A percentile compares a stretch with the other conserved stretches of the same genome.
Conservation (phyloP, 78 protist species). For the Speleostelium caveatum region DNA sequence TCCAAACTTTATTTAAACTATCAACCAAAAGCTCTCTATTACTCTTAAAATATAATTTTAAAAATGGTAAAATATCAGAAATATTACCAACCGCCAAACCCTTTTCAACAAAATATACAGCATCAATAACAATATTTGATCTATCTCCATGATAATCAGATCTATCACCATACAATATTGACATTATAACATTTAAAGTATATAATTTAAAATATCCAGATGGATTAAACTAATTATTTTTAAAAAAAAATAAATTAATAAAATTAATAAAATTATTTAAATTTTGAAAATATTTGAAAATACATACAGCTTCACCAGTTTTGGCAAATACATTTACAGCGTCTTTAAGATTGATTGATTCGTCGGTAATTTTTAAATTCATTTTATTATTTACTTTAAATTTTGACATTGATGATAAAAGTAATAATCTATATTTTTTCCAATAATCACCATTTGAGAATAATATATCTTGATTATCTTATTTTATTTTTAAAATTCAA, state of each 20-base stretch:
- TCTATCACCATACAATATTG: constrained; percentile 10
- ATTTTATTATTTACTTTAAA: constrained; percentile 12
- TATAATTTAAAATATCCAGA: constrained; percentile 12
- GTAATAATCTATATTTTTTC: constrained; percentile 29
- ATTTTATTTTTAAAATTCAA: too few relatives aligned
- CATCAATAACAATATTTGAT: background rate
- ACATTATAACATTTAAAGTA: constrained; percentile 48
- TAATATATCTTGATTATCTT: constrained; percentile 29
- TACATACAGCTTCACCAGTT: constrained; percentile 29
- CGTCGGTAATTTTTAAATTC: constrained; percentile 3
- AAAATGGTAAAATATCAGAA: constrained; percentile 45
- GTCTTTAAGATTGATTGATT: background rate
- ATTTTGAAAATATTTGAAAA: background rate
- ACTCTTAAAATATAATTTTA: background rate
- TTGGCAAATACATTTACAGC: constrained; percentile 8
- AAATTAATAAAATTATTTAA: too few relatives aligned
- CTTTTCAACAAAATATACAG: constrained; percentile 38
- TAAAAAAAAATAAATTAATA: constrained; percentile 1
- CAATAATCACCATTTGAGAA: constrained; percentile 74
- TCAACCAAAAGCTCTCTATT: background rate
- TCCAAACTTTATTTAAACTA: constrained; percentile 36
- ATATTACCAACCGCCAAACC: constrained; percentile 60
- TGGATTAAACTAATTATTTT: constrained; percentile 19
- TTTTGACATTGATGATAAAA: background rate
- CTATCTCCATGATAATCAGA: background rate